A percentile compares a stretch with the other conserved stretches of the same genome.
Conservation (phyloP, 139 green algal species). For the Coelastrella sp. region DNA sequence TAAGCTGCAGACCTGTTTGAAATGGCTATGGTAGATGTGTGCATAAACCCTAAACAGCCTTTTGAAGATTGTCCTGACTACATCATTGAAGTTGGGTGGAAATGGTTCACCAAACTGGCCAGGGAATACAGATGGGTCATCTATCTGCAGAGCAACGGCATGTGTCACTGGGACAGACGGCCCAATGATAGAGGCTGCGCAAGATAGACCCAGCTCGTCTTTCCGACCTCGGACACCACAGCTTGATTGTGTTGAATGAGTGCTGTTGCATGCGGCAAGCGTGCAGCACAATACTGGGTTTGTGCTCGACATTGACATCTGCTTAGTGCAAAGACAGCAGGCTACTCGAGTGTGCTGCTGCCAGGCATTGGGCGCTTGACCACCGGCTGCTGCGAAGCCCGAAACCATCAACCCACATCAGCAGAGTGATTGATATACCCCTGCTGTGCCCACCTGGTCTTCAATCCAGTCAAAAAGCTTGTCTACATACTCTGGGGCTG, state of each 20-base stretch:
- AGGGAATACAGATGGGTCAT: constrained; percentile 93
- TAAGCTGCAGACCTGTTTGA: constrained; percentile 80
- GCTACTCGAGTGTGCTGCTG: too few species aligned
- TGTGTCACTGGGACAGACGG: too few species aligned
- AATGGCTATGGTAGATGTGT: constrained; percentile 99
- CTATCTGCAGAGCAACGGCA: constrained; percentile 71
- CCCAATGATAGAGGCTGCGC: too few species aligned
- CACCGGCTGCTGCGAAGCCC: background rate
- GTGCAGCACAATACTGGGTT: too few species aligned
- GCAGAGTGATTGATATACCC: background rate
- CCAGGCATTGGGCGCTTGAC: too few species aligned
- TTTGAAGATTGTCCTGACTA: constrained; percentile 95
- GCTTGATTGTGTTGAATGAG: too few species aligned
- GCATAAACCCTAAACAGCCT: constrained; percentile 99
- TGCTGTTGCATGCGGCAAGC: too few species aligned
- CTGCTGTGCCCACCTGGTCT: constrained; percentile 70
- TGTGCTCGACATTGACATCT: too few species aligned
- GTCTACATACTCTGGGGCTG: constrained; percentile 96
- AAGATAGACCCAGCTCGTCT: too few species aligned
- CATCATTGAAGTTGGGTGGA: constrained; percentile 91
- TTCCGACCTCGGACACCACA: too few species aligned
- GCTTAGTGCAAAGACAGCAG: too few species aligned
- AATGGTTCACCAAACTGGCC: constrained; percentile 90
- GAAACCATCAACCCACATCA: background rate
- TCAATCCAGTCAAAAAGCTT: constrained; percentile 99